A percentile compares a stretch with the other conserved stretches of the same genome.
These are phyloP conservation scores for Raphanus hybrid DNA, from an alignment of 441 rosid species.

Conservation along the genomic window DNA sequence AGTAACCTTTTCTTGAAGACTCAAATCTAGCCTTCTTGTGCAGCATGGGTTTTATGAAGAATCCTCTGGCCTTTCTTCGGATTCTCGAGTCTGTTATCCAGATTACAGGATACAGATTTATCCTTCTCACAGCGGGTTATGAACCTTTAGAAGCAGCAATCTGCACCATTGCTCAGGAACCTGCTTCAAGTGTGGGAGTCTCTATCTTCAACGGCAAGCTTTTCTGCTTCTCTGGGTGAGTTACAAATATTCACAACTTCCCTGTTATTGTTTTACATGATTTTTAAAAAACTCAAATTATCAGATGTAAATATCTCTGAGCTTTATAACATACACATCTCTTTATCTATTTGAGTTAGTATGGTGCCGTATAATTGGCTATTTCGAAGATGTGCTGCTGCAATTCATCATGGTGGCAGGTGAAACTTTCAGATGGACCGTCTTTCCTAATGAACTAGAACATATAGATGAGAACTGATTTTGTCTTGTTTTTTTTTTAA, in stretches of 20 bases:
- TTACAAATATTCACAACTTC: not conserved
- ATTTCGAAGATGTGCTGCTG: slow-evolving; percentile 72
- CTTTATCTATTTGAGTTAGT: slow-evolving; percentile 47
- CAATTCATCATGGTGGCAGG: slow-evolving; percentile 98
- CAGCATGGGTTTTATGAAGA: slow-evolving; percentile 91
- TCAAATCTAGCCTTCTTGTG: slow-evolving; percentile 27
- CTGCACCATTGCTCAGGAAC: slow-evolving; percentile 40
- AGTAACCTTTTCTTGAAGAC: not conserved
- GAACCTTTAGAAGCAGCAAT: slow-evolving; percentile 75
- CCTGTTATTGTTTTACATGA: not conserved
- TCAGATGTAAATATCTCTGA: not conserved
- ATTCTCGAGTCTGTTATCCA: slow-evolving; percentile 64
- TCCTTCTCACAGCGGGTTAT: slow-evolving; percentile 81
- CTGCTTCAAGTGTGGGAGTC: slow-evolving; percentile 33
- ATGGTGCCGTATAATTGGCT: slow-evolving; percentile 77
- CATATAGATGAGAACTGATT: slow-evolving; percentile 27
- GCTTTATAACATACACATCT: not conserved
- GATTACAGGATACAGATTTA: slow-evolving; percentile 66
- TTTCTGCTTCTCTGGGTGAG: slow-evolving; percentile 82
- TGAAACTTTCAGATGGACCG: slow-evolving; percentile 35
- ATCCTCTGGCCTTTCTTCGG: slow-evolving; percentile 70
- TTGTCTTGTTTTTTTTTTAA: not conserved
- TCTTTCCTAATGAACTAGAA: slow-evolving; percentile 19
- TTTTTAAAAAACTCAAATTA: too few relatives aligned
- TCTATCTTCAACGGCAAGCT: slow-evolving; percentile 64